A percentile compares a stretch with the other conserved stretches of the same genome.
Evolutionary conservation across 2,329 filamentous ascomycete genomes (phyloP).

Genomic region (Sclerotinia borealis): DNA sequence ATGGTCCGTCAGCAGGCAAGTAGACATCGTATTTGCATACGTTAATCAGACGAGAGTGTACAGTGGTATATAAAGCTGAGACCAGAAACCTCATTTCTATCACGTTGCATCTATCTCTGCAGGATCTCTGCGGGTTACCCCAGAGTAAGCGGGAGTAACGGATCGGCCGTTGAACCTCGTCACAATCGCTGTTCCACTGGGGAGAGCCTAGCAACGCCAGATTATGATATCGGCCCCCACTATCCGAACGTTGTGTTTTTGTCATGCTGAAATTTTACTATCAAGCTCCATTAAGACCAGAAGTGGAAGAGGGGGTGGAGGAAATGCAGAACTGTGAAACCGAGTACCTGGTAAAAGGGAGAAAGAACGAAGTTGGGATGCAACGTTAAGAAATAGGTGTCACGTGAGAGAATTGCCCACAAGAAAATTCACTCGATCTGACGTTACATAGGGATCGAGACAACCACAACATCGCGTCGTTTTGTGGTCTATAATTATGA

Average conservation of each 20-base stretch:
- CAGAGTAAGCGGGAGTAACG: constrained; percentile 10
- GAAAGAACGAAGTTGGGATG: background rate
- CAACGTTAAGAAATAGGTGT: background rate
- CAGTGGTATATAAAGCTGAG: background rate
- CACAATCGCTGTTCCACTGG: constrained; percentile 7
- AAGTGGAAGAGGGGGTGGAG: no score
- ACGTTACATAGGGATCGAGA: background rate
- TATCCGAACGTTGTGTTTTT: background rate
- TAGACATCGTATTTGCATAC: background rate
- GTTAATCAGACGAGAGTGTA: constrained; percentile 1
- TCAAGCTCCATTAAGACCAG: background rate
- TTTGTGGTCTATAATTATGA: background rate
- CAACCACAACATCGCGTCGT: background rate
- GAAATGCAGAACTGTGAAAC: background rate
- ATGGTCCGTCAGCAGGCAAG: background rate
- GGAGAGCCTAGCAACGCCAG: background rate
- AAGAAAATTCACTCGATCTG: background rate
- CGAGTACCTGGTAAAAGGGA: background rate
- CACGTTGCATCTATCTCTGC: constrained; percentile 8
- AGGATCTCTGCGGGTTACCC: constrained; percentile 5
- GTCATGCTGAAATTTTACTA: background rate
- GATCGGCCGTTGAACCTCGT: constrained; percentile 1
- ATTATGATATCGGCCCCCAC: constrained; percentile 3
- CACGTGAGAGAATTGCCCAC: background rate
- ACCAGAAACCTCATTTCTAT: background rate